Evolutionary conservation across 2,329 filamentous ascomycete genomes (phyloP), one percentile per base, ranked within the genome.

Genomic region (Fusarium papillatum): DNA sequence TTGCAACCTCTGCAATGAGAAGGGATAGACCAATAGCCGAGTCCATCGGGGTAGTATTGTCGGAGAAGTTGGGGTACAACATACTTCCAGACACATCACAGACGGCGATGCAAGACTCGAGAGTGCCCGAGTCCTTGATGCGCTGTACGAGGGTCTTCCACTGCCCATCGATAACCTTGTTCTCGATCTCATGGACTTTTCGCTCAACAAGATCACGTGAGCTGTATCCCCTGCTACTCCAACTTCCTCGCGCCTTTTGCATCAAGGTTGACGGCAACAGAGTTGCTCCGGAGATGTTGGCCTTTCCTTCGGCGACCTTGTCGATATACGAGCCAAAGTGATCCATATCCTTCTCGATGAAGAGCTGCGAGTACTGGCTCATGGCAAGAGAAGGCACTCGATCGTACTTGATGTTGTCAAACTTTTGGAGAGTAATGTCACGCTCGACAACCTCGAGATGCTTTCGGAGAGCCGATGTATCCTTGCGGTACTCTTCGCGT

Each of bases 31-130:
- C 90, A 41, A 92, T 87, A 7, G 90, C 82, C 10, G 86, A 86
- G 78, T 92, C 86, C 79, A 92, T 84, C 0, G 90, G 88, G 0
- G 68, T 76, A 0, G 88, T 90, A 1, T 83, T 81, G 72, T 91
- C 90, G 0, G 72, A 64, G 61, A 89, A 87, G 0, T 0, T 5
- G 0, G 86, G 85, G 0, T 0, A 1, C 0, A 0, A 0, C 90
- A 92, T 92, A 46, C 88, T 90, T 7, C 86, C 88, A 10, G 87
- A 90, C 9, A 91, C 88, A 69, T 92, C 90, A 70, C 88, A 91
- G 13, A 92, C 85, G 1, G 90, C 90, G 39, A 92, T 89, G 69
- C 87, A 86, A 19, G 86, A 87, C 19, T 87, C 82, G 10, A 92
- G 82, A 0, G 83, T 86, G 4, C 90, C 90, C 4, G 86, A 88